Conservation (phyloP, 805 yeast genomes). For the Candida namnaoensis region DNA sequence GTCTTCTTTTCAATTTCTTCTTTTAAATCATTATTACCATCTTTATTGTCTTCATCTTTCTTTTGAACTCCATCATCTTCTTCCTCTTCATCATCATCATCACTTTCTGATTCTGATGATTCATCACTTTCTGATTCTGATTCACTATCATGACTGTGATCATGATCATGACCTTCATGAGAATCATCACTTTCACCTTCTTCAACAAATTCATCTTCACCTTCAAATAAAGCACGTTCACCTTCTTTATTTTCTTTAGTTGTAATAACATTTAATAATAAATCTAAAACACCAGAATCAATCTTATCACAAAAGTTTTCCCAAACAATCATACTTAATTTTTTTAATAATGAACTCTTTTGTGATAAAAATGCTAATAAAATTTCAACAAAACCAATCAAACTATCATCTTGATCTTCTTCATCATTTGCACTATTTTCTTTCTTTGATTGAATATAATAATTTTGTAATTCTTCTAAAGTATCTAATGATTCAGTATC, state of each 20-base stretch:
- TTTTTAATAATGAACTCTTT: conserved; percentile 48
- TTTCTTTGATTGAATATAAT: conserved; percentile 39
- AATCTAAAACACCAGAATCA: conserved; percentile 32
- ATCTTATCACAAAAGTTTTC: conserved; percentile 43
- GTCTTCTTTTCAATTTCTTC: conserved; percentile 45
- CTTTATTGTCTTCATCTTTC: conserved; percentile 20
- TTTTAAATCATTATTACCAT: conserved; percentile 5
- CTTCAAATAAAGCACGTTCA: conserved; percentile 65
- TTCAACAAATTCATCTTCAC: conserved; percentile 39
- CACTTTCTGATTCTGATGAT: conserved; percentile 24
- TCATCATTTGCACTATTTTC: conserved; percentile 29
- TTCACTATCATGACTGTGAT: conserved; percentile 25
- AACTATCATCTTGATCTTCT: conserved; percentile 30
- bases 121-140: conserved; percentile 16
- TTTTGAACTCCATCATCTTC: conserved; percentile 21
- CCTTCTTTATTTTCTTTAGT: conserved; percentile 80
- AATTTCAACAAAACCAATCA: conserved; percentile 50
- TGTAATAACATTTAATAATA: conserved; percentile 44
- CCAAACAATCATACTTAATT: conserved; percentile 48
- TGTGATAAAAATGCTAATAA: conserved; percentile 49
- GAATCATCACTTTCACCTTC: conserved; percentile 35
- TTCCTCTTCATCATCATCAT: conserved; percentile 29
- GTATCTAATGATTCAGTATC: conserved; percentile 69
- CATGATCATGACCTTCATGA: conserved; percentile 21
- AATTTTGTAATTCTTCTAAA: conserved; percentile 60